Evolutionary conservation across 257 asterid species (phyloP), one percentile per base, ranked within the genome.

Genomic region (Penstemon barbatus): DNA sequence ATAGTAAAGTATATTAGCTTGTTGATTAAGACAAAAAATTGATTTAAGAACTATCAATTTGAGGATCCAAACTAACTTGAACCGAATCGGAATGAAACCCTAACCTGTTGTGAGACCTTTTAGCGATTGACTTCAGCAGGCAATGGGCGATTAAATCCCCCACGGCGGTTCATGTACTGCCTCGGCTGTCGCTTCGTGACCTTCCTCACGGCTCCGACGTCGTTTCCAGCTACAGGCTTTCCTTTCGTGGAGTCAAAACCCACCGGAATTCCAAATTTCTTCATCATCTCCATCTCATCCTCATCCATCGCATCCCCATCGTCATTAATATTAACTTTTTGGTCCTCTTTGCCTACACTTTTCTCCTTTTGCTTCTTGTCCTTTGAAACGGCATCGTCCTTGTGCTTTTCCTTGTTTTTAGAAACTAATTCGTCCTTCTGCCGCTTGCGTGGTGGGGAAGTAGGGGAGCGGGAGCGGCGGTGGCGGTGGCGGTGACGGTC

Each of bases 81-180:
- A 36, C 37, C 48, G 25, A 38, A 53, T n/a, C 15, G 19, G 36
- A 39, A 50, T 8, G 69, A 72, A 85, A 75, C 68, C 54, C 54
- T 49, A 49, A 82, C 94, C 92, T 87, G 71, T 25, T 33, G 19
- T 25, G 12, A 1, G n/a, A 4, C 60, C 65, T 4, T 10, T 80
- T 72, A 93, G 66, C 99, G 99, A 75, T 90, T 93, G 18, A 46
- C 3, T 74, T 93, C 97, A 52, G 96, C 86, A 42, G 99, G 98
- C 83, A 93, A 82, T 53, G 99, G 99, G 63, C 99, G 88, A 84
- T 93, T 93, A 78, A 93, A 93, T 8, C 99, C 99, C 19, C 99
- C 97, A n/a, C 99, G 95, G 51, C 99, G 88, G 71, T 93, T 93
- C 99, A 93, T 93, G 80, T 93, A 93, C 88, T 93, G 99, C 67